A percentile compares a stretch with the other conserved stretches of the same genome.
These are phyloP conservation scores for Xylariaceae sp. DNA, from an alignment of 2,329 filamentous ascomycete species.

Conservation along the genomic window DNA sequence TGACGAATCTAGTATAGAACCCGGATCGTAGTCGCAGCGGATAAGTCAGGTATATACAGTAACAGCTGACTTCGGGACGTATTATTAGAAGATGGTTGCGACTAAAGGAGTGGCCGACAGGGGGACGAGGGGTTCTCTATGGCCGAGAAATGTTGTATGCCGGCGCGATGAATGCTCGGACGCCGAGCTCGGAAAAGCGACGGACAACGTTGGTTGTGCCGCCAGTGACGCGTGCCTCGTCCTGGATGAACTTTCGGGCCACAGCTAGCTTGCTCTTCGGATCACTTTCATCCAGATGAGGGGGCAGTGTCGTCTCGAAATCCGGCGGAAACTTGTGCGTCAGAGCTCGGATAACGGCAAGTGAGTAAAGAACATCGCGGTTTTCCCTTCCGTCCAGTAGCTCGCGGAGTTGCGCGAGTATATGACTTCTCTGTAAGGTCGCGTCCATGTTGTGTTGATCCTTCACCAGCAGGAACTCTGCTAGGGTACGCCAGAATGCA, in stretches of 20 bases:
- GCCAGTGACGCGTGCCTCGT: conserved; percentile 57
- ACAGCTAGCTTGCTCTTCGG: conserved; percentile 62
- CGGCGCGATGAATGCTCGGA: conserved; percentile 53
- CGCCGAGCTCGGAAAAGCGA: conserved; percentile 62
- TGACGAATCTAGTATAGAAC: conserved; percentile 9
- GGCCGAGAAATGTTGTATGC: conserved; percentile 42
- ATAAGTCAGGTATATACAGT: conserved; percentile 4
- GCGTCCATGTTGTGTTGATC: conserved; percentile 49
- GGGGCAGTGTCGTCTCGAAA: conserved; percentile 51
- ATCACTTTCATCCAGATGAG: conserved; percentile 61
- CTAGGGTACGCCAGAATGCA: conserved; percentile 79
- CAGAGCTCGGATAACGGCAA: conserved; percentile 72
- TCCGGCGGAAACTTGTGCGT: conserved; percentile 59
- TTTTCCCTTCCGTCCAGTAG: conserved; percentile 78
- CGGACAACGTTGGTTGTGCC: conserved; percentile 71
- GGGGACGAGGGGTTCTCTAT: conserved; percentile 8
- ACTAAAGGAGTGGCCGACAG: background rate
- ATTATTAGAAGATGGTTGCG: conserved; percentile 14
- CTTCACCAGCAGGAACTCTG: conserved; percentile 59
- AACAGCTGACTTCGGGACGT: conserved; percentile 6
- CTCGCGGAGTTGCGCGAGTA: conserved; percentile 59
- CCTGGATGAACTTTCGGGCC: conserved; percentile 63
- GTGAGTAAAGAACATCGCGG: conserved; percentile 83
- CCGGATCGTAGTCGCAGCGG: conserved; percentile 5
- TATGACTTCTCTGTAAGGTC: conserved; percentile 57